phyloP scores from a whole-genome alignment of 1,284 basidiomycete genomes.

The Trametes versicolor region DNA sequence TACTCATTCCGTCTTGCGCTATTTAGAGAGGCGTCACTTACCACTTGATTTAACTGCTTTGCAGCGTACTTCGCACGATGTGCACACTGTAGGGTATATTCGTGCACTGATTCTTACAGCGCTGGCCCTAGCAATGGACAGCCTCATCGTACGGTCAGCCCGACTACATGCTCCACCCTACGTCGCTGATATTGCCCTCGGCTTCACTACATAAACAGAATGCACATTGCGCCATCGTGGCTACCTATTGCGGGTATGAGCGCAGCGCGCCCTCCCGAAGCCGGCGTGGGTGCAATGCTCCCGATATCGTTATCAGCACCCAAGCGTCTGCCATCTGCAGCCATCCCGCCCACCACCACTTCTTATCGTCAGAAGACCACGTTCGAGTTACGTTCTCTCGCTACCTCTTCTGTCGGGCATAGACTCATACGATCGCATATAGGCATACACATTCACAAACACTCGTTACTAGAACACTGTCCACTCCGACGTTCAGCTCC shows the following conservation, averaged over 20 bases:
- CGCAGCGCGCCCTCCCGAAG: background rate
- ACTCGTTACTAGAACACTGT: background rate
- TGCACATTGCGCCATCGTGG: background rate
- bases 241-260: background rate
- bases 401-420: background rate
- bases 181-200: no score
- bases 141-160: no score
- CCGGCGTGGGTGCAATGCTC: background rate
- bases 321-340: background rate
- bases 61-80: no score
- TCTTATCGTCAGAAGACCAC: background rate
- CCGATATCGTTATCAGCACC: background rate
- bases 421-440: conserved; percentile 6
- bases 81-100: no score
- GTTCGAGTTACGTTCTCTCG: background rate
- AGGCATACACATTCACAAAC: conserved; percentile 14
- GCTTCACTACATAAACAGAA: no score
- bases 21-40: no score
- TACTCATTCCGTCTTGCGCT: no score
- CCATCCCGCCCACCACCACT: background rate
- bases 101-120: no score
- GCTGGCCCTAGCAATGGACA: no score
- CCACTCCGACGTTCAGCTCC: background rate
- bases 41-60: no score
- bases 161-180: no score